These are phyloP conservation scores for Batrachochytrium dendrobatidis DNA, from an alignment of 371 early-diverging fungal genomes.

Conservation along the genomic window DNA sequence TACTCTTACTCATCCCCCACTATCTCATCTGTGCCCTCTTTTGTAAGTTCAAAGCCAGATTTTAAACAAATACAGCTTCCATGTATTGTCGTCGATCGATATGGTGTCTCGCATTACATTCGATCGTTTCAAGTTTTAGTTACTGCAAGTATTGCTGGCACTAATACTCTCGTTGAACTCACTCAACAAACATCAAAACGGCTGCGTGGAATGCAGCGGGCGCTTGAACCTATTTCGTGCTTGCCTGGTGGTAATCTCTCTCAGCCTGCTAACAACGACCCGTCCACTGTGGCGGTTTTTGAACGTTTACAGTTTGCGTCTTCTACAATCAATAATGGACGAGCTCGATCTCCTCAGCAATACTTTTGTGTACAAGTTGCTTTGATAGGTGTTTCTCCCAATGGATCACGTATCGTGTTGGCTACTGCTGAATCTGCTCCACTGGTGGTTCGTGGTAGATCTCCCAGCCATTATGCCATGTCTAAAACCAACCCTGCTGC, in stretches of 20 bases:
- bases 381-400: conserved; percentile 16
- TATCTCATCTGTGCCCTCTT: too few relatives aligned
- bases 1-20: too few relatives aligned
- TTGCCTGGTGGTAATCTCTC: conserved; percentile 22
- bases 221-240: conserved; percentile 29
- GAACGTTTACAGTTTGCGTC: conserved; percentile 94
- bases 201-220: conserved; percentile 50
- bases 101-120: too few relatives aligned
- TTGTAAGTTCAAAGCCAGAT: too few relatives aligned
- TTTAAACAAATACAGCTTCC: conserved; percentile 49
- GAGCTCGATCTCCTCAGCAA: conserved; percentile 84
- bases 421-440: conserved; percentile 70
- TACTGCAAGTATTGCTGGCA: conserved; percentile 63
- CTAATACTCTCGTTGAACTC: conserved; percentile 67
- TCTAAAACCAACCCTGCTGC: conserved; percentile 15
- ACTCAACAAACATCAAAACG: conserved; percentile 92
- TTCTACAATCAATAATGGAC: conserved; percentile 89
- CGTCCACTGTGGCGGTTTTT: conserved; percentile 47
- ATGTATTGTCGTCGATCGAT: conserved; percentile 45
- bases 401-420: conserved; percentile 34
- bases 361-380: conserved; percentile 65
- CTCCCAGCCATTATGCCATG: conserved; percentile 86
- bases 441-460: conserved; percentile 87
- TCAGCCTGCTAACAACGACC: conserved; percentile 15
- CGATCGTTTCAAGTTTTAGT: conserved; percentile 63